These are phyloP conservation scores for Pisolithus tinctorius DNA, from an alignment of 768 basidiomycete species.

Conservation along the genomic window DNA sequence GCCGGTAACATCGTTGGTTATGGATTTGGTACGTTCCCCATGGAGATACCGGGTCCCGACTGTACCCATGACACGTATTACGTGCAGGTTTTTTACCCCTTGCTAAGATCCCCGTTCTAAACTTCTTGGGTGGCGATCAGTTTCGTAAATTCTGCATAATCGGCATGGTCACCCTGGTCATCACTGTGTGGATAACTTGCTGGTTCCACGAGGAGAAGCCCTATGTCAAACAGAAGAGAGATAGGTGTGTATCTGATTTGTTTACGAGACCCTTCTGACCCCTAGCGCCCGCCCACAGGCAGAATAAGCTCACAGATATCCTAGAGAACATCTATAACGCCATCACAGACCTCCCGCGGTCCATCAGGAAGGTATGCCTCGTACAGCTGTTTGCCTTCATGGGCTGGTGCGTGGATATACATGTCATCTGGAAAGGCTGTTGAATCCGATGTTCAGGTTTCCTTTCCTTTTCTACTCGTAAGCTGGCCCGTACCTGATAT, in stretches of 20 bases:
- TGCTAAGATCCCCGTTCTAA: constrained; percentile 66
- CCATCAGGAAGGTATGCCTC: constrained; percentile 83
- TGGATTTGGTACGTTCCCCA: constrained; percentile 61
- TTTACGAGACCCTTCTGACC: not conserved
- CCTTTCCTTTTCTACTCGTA: constrained; percentile 92
- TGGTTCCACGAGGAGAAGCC: constrained; percentile 77
- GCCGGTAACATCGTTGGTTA: constrained; percentile 96
- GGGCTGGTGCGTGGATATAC: constrained; percentile 63
- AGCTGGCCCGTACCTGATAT: constrained; percentile 16
- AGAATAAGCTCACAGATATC: constrained; percentile 64
- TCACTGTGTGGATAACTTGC: constrained; percentile 87
- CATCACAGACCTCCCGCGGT: constrained; percentile 67
- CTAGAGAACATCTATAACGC: constrained; percentile 72
- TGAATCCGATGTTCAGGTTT: constrained; percentile 48
- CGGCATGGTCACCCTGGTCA: constrained; percentile 68
- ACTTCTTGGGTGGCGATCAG: constrained; percentile 81
- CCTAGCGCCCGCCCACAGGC: constrained; percentile 3
- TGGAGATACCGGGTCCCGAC: not conserved
- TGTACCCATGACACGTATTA: not conserved
- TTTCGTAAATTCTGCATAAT: constrained; percentile 95
- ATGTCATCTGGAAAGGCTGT: not conserved
- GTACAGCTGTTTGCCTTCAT: constrained; percentile 96
- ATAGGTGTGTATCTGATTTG: constrained; percentile 28
- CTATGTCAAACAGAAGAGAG: constrained; percentile 40
- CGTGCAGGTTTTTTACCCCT: constrained; percentile 80